Conservation (phyloP, 2,329 filamentous ascomycete species). For the Cercospora sojina region DNA sequence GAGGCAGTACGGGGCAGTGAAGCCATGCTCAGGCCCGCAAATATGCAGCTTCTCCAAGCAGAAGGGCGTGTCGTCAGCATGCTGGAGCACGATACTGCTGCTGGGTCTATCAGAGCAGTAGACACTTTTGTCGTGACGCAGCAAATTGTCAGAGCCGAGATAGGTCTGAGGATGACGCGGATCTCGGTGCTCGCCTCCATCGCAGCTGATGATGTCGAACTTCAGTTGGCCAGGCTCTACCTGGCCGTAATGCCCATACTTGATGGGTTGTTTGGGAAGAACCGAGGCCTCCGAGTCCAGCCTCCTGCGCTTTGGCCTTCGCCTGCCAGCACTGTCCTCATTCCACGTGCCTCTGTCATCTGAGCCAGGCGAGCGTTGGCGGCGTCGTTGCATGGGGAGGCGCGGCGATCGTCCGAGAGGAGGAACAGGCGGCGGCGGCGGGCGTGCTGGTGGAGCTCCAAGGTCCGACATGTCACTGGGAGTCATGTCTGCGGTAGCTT, state of each 20-base stretch:
- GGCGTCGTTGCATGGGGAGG: slow-evolving; percentile 20
- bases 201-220: slow-evolving; percentile 88
- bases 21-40: slow-evolving; percentile 76
- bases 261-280: slow-evolving; percentile 51
- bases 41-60: slow-evolving; percentile 83
- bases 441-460: slow-evolving; percentile 16
- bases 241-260: slow-evolving; percentile 84
- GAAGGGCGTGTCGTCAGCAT: slow-evolving; percentile 78
- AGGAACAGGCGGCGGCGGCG: slow-evolving; percentile 14
- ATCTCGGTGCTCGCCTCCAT: slow-evolving; percentile 70
- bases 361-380: slow-evolving; percentile 24
- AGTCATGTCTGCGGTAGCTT: slow-evolving; percentile 37
- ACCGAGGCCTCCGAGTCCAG: slow-evolving; percentile 37
- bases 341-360: slow-evolving; percentile 24
- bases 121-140: slow-evolving; percentile 77
- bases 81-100: slow-evolving; percentile 82
- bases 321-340: slow-evolving; percentile 21
- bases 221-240: slow-evolving; percentile 76
- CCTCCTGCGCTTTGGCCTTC: slow-evolving; percentile 41
- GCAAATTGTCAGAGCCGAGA: slow-evolving; percentile 75
- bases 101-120: slow-evolving; percentile 87
- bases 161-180: slow-evolving; percentile 42
- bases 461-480: slow-evolving; percentile 26
- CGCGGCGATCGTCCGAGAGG: slow-evolving; percentile 16
- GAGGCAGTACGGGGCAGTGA: slow-evolving; percentile 76